Base-by-base conservation (phyloP, 1,284 basidiomycete genomes). In the Ustilago shanxiensis region DNA sequence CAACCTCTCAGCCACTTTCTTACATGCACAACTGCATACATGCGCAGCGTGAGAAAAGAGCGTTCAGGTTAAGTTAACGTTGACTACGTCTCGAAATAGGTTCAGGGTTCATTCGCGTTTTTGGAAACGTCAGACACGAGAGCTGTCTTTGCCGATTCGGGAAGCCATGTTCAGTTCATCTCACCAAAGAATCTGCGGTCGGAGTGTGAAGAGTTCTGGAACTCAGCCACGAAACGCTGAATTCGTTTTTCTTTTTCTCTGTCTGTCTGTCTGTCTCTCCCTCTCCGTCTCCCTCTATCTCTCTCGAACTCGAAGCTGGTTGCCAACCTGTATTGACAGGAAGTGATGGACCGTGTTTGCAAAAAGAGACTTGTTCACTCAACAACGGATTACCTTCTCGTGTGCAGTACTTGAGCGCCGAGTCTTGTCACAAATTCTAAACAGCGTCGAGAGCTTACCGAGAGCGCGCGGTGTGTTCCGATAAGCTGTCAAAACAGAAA, bases 401-500 rank as follows among this genome's bases (percentile, higher is more conserved):
- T n/a, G n/a, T n/a, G n/a, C n/a, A n/a, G n/a, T n/a, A n/a, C n/a
- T n/a, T 33, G 35, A 14, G 8, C 14, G 35, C 14, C 35, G 35
- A 37, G 35, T 16, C 35, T 10, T 37, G 14, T 37, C 8, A 37
- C 35, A n/a, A n/a, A n/a, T n/a, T n/a, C n/a, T n/a, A n/a, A n/a
- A n/a, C n/a, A n/a, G n/a, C n/a, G n/a, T n/a, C n/a, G n/a, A n/a
- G n/a, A 37, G 35, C 3, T 3, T 37, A 14, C 35, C 35, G 35
- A 37, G 35, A 3, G 13, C 14, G 41, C n/a, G 41, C 18, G 41
- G 8, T 7, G n/a, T 20, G 41, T n/a, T n/a, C 18, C 7, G 41
- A 44, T 44, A 44, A 44, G 41, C 41, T 44, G 41, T 44, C 41
- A 44, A 44, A 11, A 37, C n/a, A n/a, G n/a, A n/a, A n/a, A n/a